Evolutionary conservation across 2,329 filamentous ascomycete species (phyloP), one percentile per base, ranked within the genome.

Genomic region (Moelleriella libera): DNA sequence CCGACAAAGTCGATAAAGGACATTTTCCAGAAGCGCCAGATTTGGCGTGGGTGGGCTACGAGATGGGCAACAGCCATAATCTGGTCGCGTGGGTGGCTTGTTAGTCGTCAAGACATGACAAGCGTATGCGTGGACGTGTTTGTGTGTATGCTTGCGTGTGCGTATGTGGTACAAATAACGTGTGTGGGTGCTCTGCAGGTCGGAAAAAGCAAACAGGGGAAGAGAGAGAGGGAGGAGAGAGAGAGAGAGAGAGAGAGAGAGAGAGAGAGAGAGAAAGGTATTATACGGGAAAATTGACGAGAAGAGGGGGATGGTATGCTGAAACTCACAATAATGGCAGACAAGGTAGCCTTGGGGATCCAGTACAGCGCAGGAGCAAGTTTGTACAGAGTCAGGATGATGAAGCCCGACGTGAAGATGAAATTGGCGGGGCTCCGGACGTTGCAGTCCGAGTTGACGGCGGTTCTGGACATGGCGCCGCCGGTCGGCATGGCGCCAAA

Each of bases 401-500:
- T 76, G 44, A 80, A 75, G 5, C 70, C 76, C 2, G 77, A 72
- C 0, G 80, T 81, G 47, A 83, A 66, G 28, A 79, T 53, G 5
- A 79, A 78, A 41, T 74, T 78, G 0, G 81, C 63, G 0, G 80
- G 80, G 5, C 75, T 79, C 51, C 72, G 74, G 55, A 83, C 80
- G 34, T 75, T 72, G 45, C 76, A 80, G 31, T 77, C 71, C 0
- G 77, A 81, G 64, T 83, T 83, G 56, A 84, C 78, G 7, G 80
- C 78, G 1, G 80, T 83, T 8, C 80, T 69, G 0, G 78, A 82
- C 74, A 84, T 82, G 52, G 78, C 79, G 29, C 78, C 80, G 10
- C 78, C 77, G 10, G 81, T 69, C 0, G 77, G 69, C 75, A 83
- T 80, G 8, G 74, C 68, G 28, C 76, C 74, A 59, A 83, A 82